phyloP scores from a whole-genome alignment of 2,329 filamentous ascomycete species.

The Fonsecaea nubica region DNA sequence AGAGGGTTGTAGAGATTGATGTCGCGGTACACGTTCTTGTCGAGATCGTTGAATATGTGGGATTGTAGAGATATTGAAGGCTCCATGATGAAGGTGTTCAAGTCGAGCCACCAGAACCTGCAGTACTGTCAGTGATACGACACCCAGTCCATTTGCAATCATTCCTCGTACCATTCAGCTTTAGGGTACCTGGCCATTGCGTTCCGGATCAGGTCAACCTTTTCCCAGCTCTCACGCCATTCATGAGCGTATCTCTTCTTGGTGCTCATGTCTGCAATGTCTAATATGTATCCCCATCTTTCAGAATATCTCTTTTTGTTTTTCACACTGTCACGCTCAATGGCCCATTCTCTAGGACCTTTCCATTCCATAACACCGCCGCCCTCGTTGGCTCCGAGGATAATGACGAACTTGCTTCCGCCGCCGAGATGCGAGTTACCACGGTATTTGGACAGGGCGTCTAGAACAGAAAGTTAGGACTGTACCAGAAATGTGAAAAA shows the following conservation, averaged over 20 bases:
- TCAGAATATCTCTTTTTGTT: slow-evolving; percentile 91
- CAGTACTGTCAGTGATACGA: slow-evolving; percentile 20
- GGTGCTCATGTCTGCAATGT: slow-evolving; percentile 97
- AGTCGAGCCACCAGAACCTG: slow-evolving; percentile 99
- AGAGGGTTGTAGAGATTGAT: slow-evolving; percentile 96
- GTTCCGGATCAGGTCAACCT: slow-evolving; percentile 90
- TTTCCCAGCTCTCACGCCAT: slow-evolving; percentile 99
- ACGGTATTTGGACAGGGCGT: slow-evolving; percentile 68
- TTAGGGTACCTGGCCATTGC: slow-evolving; percentile 91
- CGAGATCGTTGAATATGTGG: slow-evolving; percentile 85
- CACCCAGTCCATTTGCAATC: not conserved
- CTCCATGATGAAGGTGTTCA: slow-evolving; percentile 99
- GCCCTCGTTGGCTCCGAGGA: slow-evolving; percentile 90
- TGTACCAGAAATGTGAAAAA: not conserved
- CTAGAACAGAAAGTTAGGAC: slow-evolving; percentile 51
- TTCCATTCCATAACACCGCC: slow-evolving; percentile 99
- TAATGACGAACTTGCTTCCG: slow-evolving; percentile 90
- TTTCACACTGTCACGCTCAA: slow-evolving; percentile 91
- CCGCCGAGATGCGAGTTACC: slow-evolving; percentile 76
- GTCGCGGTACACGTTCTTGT: slow-evolving; percentile 81
- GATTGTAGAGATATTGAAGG: slow-evolving; percentile 85
- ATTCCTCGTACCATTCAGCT: slow-evolving; percentile 80
- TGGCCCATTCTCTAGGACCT: slow-evolving; percentile 94
- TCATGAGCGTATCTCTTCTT: slow-evolving; percentile 99
- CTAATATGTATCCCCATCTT: slow-evolving; percentile 91